Conservation (phyloP, 495 filamentous ascomycete genomes). For the Xeromyces bisporus region DNA sequence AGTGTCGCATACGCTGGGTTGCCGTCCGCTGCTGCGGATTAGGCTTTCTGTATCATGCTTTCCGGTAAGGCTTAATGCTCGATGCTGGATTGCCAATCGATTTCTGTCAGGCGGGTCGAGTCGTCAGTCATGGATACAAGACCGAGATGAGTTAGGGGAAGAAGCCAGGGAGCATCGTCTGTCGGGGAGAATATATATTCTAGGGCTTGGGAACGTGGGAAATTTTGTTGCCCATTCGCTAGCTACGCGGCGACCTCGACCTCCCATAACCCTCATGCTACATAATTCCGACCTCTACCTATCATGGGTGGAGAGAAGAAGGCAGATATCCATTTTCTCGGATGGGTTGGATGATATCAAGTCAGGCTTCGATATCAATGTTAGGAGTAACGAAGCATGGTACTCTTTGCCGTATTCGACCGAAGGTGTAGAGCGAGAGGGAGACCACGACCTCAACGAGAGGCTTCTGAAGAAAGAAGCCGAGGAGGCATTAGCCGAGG, state of each 20-base stretch:
- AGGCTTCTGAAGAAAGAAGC: constrained; percentile 2
- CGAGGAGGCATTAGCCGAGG: constrained; percentile 4
- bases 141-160: constrained; percentile 11
- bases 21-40: constrained; percentile 25
- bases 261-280: constrained; percentile 40
- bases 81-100: constrained; percentile 3
- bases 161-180: constrained; percentile 10
- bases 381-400: constrained; percentile 15
- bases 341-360: constrained; percentile 26
- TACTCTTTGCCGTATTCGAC: constrained; percentile 15
- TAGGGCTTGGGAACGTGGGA: constrained; percentile 42
- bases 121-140: constrained; percentile 13
- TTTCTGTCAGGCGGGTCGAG: constrained; percentile 6
- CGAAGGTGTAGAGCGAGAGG: constrained; percentile 8
- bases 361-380: constrained; percentile 27
- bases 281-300: constrained; percentile 19
- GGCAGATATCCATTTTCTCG: constrained; percentile 14
- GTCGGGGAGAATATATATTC: constrained; percentile 38
- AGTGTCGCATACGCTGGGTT: constrained; percentile 20
- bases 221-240: constrained; percentile 44
- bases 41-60: constrained; percentile 9
- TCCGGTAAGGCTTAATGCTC: background rate
- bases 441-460: constrained; percentile 2
- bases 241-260: constrained; percentile 36
- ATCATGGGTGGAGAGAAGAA: constrained; percentile 13